Evolutionary conservation across 768 basidiomycete species (phyloP).

Genomic region (Suillus paluster): DNA sequence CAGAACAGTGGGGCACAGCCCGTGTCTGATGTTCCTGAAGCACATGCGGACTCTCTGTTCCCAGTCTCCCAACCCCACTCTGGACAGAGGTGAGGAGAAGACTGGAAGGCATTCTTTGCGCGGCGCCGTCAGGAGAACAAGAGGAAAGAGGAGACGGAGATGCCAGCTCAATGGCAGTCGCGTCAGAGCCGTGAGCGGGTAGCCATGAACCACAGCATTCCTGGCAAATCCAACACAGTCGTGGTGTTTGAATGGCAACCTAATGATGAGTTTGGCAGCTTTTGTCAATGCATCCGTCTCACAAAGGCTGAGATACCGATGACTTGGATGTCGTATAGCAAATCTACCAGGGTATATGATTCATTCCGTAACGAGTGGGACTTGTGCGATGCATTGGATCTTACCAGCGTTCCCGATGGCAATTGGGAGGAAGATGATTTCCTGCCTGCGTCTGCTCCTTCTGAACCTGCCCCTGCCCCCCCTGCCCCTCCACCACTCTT

Average conservation of each 20-base stretch:
- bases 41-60: neutral
- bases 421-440: constrained; percentile 1
- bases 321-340: neutral
- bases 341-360: neutral
- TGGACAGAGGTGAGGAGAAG: neutral
- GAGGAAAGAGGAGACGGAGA: neutral
- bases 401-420: neutral
- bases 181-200: neutral
- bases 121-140: neutral
- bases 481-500: neutral
- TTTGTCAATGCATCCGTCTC: neutral
- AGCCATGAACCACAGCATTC: neutral
- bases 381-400: neutral
- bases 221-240: neutral
- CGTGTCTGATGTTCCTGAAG: neutral
- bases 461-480: neutral
- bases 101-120: neutral
- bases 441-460: neutral
- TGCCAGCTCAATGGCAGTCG: neutral
- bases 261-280: neutral
- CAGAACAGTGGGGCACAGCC: neutral
- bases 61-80: neutral
- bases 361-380: constrained; percentile 4
- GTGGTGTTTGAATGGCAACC: constrained; percentile 1
- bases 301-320: neutral